These are phyloP conservation scores for Funneliformis mosseae DNA, from an alignment of 192 early-diverging fungal genomes.

Conservation along the genomic window DNA sequence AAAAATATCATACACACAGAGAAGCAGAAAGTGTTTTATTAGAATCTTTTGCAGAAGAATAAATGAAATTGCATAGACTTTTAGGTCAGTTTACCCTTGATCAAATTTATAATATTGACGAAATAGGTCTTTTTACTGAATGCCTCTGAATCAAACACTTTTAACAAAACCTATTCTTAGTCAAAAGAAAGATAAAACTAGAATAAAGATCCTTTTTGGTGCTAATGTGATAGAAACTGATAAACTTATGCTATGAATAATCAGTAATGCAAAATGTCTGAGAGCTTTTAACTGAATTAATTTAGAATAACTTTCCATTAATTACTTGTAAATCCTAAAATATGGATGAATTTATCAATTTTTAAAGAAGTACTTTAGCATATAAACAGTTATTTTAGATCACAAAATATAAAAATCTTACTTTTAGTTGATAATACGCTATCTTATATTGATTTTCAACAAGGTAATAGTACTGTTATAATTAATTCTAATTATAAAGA, in stretches of 20 bases:
- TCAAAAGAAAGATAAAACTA: conserved; percentile 16
- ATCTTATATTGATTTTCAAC: neutral
- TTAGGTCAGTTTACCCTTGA: neutral
- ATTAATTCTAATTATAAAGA: too few relatives aligned
- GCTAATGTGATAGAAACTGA: too few relatives aligned
- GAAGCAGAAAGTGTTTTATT: too few relatives aligned
- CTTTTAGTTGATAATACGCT: conserved; percentile 11
- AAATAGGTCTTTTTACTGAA: too few relatives aligned
- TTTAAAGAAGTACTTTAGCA: conserved; percentile 1
- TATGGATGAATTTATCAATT: conserved; percentile 9
- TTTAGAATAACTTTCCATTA: neutral
- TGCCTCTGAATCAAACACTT: too few relatives aligned
- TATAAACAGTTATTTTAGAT: conserved; percentile 7
- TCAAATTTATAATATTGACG: too few relatives aligned
- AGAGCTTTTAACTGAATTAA: neutral
- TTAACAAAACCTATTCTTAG: neutral
- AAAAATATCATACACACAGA: too few relatives aligned
- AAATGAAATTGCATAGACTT: too few relatives aligned
- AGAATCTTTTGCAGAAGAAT: too few relatives aligned
- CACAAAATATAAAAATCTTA: conserved; percentile 10
- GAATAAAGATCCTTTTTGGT: neutral
- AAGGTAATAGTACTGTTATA: neutral
- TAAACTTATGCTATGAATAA: too few relatives aligned
- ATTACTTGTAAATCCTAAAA: conserved; percentile 9
- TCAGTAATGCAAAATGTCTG: too few relatives aligned